phyloP scores from a whole-genome alignment of 2,329 filamentous ascomycete species.

The Oidium heveae region DNA sequence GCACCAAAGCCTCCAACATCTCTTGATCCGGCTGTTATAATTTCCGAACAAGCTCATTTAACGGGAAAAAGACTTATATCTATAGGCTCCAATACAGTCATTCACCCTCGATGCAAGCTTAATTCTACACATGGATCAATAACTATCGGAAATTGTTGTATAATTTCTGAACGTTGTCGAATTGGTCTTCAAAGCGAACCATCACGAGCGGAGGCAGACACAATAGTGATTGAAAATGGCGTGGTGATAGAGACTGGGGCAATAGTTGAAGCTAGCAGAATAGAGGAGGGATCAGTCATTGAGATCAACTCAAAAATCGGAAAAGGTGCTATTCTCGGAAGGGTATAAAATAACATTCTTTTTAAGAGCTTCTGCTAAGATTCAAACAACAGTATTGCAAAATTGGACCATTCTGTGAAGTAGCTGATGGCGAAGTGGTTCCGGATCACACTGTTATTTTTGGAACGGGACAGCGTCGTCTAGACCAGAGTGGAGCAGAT shows the following conservation, averaged over 20 bases:
- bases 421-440: conserved; percentile 30
- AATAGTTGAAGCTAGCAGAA: conserved; percentile 25
- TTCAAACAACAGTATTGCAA: conserved; percentile 34
- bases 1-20: conserved; percentile 33
- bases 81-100: conserved; percentile 49
- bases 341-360: conserved; percentile 19
- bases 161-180: conserved; percentile 46
- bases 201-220: conserved; percentile 5
- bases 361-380: conserved; percentile 1
- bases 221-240: conserved; percentile 30
- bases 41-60: conserved; percentile 35
- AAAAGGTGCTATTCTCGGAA: conserved; percentile 33
- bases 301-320: conserved; percentile 35
- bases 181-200: conserved; percentile 22
- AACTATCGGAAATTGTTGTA: conserved; percentile 54
- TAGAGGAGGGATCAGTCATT: conserved; percentile 29
- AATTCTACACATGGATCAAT: conserved; percentile 59
- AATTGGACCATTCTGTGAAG: conserved; percentile 35
- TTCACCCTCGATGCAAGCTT: conserved; percentile 69
- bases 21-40: conserved; percentile 32
- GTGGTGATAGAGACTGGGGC: conserved; percentile 35
- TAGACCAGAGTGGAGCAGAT: conserved; percentile 33
- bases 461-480: conserved; percentile 31
- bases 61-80: conserved; percentile 54
- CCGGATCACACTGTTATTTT: conserved; percentile 46